phyloP scores from a whole-genome alignment of 768 basidiomycete genomes.

The Russula abietina region DNA sequence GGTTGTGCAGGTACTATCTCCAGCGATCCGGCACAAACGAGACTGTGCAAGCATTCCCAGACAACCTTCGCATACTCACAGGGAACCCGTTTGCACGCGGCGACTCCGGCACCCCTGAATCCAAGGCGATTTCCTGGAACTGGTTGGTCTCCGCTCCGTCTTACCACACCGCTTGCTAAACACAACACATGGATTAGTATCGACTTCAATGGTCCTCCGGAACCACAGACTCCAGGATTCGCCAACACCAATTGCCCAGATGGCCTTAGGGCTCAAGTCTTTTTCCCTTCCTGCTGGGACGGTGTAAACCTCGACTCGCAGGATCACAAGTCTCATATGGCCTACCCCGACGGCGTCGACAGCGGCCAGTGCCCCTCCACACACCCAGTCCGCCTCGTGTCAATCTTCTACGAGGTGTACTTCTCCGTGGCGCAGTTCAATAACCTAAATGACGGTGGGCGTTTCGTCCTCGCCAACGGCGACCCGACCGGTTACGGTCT shows the following conservation, averaged over 20 bases:
- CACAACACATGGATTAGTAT: neutral
- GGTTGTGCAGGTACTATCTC: conserved; percentile 21
- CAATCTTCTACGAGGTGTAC: conserved; percentile 39
- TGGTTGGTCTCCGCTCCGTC: conserved; percentile 25
- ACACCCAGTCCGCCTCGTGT: conserved; percentile 35
- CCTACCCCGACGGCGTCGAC: conserved; percentile 27
- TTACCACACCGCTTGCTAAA: conserved; percentile 6
- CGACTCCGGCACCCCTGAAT: conserved; percentile 23
- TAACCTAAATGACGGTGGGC: conserved; percentile 29
- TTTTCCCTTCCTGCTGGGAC: conserved; percentile 37
- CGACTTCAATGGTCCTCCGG: conserved; percentile 1
- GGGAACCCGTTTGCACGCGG: conserved; percentile 29
- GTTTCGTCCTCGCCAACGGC: conserved; percentile 38
- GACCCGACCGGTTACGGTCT: conserved; percentile 42
- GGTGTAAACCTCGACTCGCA: conserved; percentile 36
- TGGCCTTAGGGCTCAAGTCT: conserved; percentile 31
- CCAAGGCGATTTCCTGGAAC: conserved; percentile 27
- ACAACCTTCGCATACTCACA: conserved; percentile 26
- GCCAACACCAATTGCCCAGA: conserved; percentile 26
- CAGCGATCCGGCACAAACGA: conserved; percentile 2
- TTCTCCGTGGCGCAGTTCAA: conserved; percentile 30
- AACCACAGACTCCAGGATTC: conserved; percentile 20
- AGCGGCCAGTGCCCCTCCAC: conserved; percentile 8
- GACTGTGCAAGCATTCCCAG: conserved; percentile 22
- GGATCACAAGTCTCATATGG: conserved; percentile 38